Evolutionary conservation across 306 rosid species (phyloP), one percentile per base, ranked within the genome.

Genomic region (Vigna hirtella): DNA sequence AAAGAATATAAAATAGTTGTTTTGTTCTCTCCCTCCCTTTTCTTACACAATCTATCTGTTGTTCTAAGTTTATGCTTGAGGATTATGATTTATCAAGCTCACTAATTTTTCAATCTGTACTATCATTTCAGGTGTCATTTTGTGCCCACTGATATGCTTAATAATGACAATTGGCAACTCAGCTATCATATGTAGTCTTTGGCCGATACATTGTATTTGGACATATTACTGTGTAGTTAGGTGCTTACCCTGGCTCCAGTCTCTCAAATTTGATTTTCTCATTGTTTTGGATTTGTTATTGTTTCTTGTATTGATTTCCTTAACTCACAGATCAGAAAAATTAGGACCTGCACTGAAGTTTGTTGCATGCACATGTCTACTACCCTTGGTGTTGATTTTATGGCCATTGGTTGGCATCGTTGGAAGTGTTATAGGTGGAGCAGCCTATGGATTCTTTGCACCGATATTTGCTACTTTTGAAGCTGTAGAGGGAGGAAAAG

Each of bases 381-480:
- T 95, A n/a, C 99, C 98, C 1, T 28, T n/a, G 77, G 64, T 79
- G 72, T 81, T 93, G 91, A 83, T 91, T 73, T 73, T 43, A 76
- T 95, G 99, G 98, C 98, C 96, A 34, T 87, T 84, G 80, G 79
- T 87, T 50, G 97, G 97, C 48, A 89, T 95, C 67, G 49, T 88
- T 72, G 96, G 90, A 70, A 93, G 99, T 55, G 45, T 90, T 36
- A 62, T 91, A 9, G 96, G 99, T 2, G 99, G 99, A 68, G 94
- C 91, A 20, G 90, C 90, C 15, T 95, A 81, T 85, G 99, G 99
- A 58, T 87, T 87, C 76, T 28, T 91, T 84, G 82, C 93, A 17
- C 98, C 99, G 24, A 78, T 91, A 50, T 76, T 88, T 76, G 94
- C 87, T 79, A 95, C 99, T 64, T 95, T 95, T 84, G 78, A 87